These are phyloP conservation scores for Pilatotrama ljubarskyi DNA, from an alignment of 768 basidiomycete genomes.

Conservation along the genomic window DNA sequence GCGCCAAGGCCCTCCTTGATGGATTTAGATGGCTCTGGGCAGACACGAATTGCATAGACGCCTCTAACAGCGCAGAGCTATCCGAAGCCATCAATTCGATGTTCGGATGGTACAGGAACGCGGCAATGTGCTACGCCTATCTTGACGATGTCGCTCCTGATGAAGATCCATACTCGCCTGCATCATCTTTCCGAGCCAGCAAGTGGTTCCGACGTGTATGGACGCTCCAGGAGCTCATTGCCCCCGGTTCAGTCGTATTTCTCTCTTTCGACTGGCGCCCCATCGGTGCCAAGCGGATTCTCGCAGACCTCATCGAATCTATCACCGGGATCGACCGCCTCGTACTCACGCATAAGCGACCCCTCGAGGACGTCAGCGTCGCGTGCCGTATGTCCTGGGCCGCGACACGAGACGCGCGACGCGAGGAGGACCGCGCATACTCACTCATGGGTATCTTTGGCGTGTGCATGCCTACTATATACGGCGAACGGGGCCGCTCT, in stretches of 20 bases:
- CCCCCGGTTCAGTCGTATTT: slow-evolving; percentile 12
- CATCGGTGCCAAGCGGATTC: slow-evolving; percentile 6
- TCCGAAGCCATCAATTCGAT: slow-evolving; percentile 18
- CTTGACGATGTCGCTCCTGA: slow-evolving; percentile 9
- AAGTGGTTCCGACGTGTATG: slow-evolving; percentile 11
- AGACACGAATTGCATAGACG: slow-evolving; percentile 17
- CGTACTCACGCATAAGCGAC: slow-evolving; percentile 11
- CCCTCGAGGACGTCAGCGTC: slow-evolving; percentile 7
- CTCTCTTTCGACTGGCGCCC: slow-evolving; percentile 4
- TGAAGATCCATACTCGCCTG: background rate
- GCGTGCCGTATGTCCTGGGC: slow-evolving; percentile 19
- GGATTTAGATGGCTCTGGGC: slow-evolving; percentile 15
- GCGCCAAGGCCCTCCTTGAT: background rate
- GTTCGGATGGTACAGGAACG: slow-evolving; percentile 4
- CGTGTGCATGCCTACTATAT: slow-evolving; percentile 10
- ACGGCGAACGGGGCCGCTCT: slow-evolving; percentile 6
- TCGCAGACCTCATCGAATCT: slow-evolving; percentile 6
- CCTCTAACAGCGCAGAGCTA: slow-evolving; percentile 16
- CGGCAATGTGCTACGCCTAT: slow-evolving; percentile 16
- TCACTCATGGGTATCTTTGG: slow-evolving; percentile 20
- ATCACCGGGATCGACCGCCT: slow-evolving; percentile 10
- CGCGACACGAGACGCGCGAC: slow-evolving; percentile 3
- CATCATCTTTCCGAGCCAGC: slow-evolving; percentile 1
- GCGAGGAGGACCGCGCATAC: slow-evolving; percentile 20
- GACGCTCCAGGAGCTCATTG: slow-evolving; percentile 20